Evolutionary conservation across 495 filamentous ascomycete genomes (phyloP).

Genomic region (Daldinia concentrica): DNA sequence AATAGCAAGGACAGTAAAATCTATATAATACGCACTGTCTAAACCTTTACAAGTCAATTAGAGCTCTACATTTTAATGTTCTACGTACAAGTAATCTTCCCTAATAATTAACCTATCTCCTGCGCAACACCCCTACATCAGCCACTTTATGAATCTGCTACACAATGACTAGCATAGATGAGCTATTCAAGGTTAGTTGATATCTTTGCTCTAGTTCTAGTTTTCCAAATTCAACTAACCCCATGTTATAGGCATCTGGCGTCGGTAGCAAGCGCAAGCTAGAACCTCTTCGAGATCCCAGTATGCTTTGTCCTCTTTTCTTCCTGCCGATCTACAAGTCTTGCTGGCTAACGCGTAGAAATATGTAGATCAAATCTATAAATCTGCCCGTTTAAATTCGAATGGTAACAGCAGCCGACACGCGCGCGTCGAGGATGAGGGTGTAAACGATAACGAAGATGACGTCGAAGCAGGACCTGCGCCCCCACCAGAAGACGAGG

Average conservation of each 20-base stretch:
- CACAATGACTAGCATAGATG: slow-evolving; percentile 80
- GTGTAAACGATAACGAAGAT: slow-evolving; percentile 64
- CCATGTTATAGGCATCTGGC: slow-evolving; percentile 58
- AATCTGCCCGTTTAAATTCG: slow-evolving; percentile 77
- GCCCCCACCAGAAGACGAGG: slow-evolving; percentile 47
- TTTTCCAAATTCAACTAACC: not conserved
- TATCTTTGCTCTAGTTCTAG: not conserved
- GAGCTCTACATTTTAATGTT: not conserved
- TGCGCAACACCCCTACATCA: slow-evolving; percentile 1
- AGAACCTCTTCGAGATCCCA: slow-evolving; percentile 73
- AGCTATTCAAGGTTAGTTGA: slow-evolving; percentile 78
- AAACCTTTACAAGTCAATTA: slow-evolving; percentile 2
- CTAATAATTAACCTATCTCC: not conserved
- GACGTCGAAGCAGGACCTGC: slow-evolving; percentile 63
- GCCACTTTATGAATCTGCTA: not conserved
- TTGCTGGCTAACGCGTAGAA: slow-evolving; percentile 10
- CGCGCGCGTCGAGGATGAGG: slow-evolving; percentile 58
- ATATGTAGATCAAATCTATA: slow-evolving; percentile 76
- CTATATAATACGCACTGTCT: not conserved
- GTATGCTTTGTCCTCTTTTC: slow-evolving; percentile 56
- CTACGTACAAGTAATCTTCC: not conserved
- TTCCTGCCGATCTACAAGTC: slow-evolving; percentile 4
- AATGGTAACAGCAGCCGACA: slow-evolving; percentile 56
- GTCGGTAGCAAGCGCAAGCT: slow-evolving; percentile 76
- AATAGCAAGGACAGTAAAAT: not conserved